These are phyloP conservation scores for Ganoderma leucocontextum DNA, from an alignment of 1,284 basidiomycete species.

Conservation along the genomic window DNA sequence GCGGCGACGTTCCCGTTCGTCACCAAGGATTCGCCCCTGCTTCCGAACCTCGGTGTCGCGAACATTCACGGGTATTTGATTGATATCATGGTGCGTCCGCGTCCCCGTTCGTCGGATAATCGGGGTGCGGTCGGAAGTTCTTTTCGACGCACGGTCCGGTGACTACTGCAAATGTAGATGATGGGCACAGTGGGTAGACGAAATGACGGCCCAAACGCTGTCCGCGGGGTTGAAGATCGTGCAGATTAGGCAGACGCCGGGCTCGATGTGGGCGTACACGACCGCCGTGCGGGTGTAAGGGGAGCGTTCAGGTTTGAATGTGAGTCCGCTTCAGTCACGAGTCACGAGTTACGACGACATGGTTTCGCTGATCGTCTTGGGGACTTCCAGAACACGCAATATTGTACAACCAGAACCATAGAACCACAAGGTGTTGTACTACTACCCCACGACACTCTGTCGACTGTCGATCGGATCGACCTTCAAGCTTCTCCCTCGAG, in stretches of 20 bases:
- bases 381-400: neutral
- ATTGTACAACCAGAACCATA: neutral
- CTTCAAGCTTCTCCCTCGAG: neutral
- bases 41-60: constrained; percentile 71
- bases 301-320: neutral
- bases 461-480: neutral
- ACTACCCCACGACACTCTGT: neutral
- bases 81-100: constrained; percentile 63
- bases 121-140: neutral
- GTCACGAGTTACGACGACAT: no score
- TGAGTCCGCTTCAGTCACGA: no score
- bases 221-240: constrained; percentile 72
- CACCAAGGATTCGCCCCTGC: constrained; percentile 52
- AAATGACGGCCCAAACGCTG: constrained; percentile 58
- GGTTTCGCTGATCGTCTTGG: neutral
- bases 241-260: constrained; percentile 55
- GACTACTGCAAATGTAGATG: constrained; percentile 13
- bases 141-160: no score
- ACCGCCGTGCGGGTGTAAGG: constrained; percentile 25
- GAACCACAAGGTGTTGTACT: neutral
- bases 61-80: constrained; percentile 71
- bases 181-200: constrained; percentile 50
- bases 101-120: neutral
- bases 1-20: constrained; percentile 33
- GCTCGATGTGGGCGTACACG: constrained; percentile 28